These are phyloP conservation scores for Solanum appendiculatum DNA, from an alignment of 257 asterid genomes.

Conservation along the genomic window DNA sequence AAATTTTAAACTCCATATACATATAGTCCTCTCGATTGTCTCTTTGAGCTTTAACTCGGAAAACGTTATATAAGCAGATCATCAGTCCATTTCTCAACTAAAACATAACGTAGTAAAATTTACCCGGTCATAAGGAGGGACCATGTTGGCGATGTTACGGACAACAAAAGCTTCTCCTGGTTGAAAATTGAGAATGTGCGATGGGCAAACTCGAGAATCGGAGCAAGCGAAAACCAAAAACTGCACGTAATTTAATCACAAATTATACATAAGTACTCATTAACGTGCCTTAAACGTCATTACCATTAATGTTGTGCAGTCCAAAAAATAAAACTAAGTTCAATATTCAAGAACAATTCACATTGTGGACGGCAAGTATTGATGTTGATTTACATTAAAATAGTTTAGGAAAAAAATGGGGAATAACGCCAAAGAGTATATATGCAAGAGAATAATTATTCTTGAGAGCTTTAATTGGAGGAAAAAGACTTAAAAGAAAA, in stretches of 20 bases:
- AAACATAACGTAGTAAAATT: no score
- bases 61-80: accelerated
- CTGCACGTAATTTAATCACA: slow-evolving; percentile 5
- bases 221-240: slow-evolving; percentile 42
- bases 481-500: not conserved
- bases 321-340: not conserved
- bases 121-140: slow-evolving; percentile 44
- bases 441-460: not conserved
- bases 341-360: not conserved
- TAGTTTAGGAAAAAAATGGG: not conserved
- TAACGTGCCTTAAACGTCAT: not conserved
- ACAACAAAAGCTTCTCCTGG: slow-evolving; percentile 46
- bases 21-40: not conserved
- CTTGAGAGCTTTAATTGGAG: not conserved
- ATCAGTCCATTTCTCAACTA: not conserved
- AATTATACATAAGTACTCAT: not conserved
- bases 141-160: slow-evolving; percentile 47
- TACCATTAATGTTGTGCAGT: not conserved
- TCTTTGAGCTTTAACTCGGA: not conserved
- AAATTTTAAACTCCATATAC: no score
- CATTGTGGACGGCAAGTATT: not conserved
- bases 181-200: slow-evolving; percentile 35
- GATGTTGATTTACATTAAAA: not conserved
- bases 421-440: not conserved
- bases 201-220: slow-evolving; percentile 44